A percentile compares a stretch with the other conserved stretches of the same genome.
phyloP scores from a whole-genome alignment of 129 eudicot genomes.

The Centaurea solstitialis region DNA sequence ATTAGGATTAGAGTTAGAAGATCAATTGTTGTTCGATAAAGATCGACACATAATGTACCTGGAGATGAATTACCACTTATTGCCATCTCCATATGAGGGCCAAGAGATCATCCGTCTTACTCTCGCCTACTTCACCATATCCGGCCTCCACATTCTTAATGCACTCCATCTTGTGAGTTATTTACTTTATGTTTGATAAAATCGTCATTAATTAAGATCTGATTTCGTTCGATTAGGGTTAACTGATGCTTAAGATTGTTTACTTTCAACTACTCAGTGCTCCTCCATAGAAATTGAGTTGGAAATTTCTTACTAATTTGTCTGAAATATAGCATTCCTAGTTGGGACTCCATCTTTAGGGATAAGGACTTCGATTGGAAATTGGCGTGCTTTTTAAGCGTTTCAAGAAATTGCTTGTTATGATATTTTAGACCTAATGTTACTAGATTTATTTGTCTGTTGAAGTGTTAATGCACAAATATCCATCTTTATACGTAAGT shows the following conservation, averaged over 20 bases:
- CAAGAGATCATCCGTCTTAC: constrained; percentile 96
- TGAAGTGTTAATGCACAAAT: background rate
- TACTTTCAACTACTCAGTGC: background rate
- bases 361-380: background rate
- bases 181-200: background rate
- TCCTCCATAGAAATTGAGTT: background rate
- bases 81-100: constrained; percentile 63
- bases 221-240: constrained; percentile 10
- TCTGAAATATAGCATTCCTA: background rate
- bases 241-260: background rate
- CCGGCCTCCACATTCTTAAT: constrained; percentile 72
- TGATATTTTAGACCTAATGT: background rate
- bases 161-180: constrained; percentile 64
- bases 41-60: constrained; percentile 65
- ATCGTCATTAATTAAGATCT: constrained; percentile 9
- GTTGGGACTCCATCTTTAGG: background rate
- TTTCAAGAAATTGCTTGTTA: background rate
- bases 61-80: constrained; percentile 66
- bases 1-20: constrained; percentile 15
- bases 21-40: constrained; percentile 53
- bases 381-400: background rate
- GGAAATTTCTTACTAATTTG: background rate
- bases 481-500: background rate
- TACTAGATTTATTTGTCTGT: background rate
- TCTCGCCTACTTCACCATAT: constrained; percentile 81